These are phyloP conservation scores for Fusarium clavum DNA, from an alignment of 2,329 filamentous ascomycete genomes.

Conservation along the genomic window DNA sequence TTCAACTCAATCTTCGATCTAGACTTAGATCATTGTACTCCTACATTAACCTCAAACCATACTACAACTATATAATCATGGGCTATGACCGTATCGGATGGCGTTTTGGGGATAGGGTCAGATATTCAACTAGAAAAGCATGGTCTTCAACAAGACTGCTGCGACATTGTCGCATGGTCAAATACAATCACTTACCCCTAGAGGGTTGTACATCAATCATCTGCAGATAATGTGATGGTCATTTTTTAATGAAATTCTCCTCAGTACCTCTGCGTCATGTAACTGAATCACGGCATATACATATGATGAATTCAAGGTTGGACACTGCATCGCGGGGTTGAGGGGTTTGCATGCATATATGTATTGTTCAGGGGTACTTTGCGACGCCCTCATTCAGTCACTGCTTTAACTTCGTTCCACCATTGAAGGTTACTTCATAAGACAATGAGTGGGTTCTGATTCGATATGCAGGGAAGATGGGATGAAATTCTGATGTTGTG, in stretches of 20 bases:
- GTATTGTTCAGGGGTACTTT: constrained; percentile 1
- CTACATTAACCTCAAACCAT: constrained; percentile 20
- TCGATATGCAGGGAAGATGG: neutral
- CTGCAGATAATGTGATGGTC: neutral
- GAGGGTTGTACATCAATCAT: constrained; percentile 20
- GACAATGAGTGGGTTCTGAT: neutral
- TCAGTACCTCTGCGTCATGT: constrained; percentile 1
- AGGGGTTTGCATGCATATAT: neutral
- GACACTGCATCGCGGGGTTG: constrained; percentile 17
- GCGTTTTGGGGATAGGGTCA: constrained; percentile 43
- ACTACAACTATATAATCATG: constrained; percentile 43
- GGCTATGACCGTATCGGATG: constrained; percentile 43
- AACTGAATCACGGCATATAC: constrained; percentile 19
- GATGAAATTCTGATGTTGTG: constrained; percentile 1
- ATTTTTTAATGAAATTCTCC: constrained; percentile 1
- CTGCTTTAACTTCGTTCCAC: constrained; percentile 23
- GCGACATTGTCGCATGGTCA: constrained; percentile 26
- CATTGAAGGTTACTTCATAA: neutral
- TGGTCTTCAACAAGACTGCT: constrained; percentile 47
- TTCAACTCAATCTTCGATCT: constrained; percentile 44
- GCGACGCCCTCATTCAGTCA: constrained; percentile 12
- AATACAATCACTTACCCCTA: constrained; percentile 23
- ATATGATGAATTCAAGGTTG: neutral
- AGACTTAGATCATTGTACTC: constrained; percentile 10
- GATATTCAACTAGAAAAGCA: constrained; percentile 48